Evolutionary conservation across 208 protist species (phyloP).

Genomic region (Crithidia fasciculata): DNA sequence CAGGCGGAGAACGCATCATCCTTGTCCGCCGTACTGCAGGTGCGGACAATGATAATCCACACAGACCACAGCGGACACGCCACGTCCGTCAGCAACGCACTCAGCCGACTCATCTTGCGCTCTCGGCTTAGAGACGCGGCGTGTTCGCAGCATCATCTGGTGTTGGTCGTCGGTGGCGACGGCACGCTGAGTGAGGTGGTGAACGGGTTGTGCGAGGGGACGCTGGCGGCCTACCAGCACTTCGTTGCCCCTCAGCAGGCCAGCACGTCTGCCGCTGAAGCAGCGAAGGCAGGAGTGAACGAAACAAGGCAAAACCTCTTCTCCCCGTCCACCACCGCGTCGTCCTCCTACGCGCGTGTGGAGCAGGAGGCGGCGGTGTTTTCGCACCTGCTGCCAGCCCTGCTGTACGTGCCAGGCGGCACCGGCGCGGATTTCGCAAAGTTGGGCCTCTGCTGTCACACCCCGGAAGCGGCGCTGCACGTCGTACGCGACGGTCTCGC

Average conservation of each 20-base stretch:
- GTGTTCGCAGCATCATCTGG: constrained; percentile 35
- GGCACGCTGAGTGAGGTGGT: constrained; percentile 83
- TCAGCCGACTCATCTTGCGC: constrained; percentile 25
- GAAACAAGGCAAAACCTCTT: too few species aligned
- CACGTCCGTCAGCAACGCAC: constrained; percentile 15
- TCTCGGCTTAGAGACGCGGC: constrained; percentile 13
- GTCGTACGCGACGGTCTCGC: constrained; percentile 29
- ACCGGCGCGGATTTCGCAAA: constrained; percentile 84
- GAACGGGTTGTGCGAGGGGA: constrained; percentile 72
- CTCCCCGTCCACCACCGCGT: not conserved
- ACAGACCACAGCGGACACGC: constrained; percentile 25
- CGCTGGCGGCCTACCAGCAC: constrained; percentile 34
- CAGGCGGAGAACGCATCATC: not conserved
- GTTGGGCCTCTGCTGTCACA: constrained; percentile 60
- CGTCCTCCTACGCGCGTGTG: constrained; percentile 39
- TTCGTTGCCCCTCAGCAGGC: not conserved
- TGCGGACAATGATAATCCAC: constrained; percentile 24
- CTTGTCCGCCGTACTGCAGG: not conserved
- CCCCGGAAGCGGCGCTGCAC: constrained; percentile 44
- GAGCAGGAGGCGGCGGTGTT: constrained; percentile 61
- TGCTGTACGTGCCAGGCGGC: constrained; percentile 71
- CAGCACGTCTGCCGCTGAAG: not conserved
- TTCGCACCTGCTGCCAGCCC: constrained; percentile 58
- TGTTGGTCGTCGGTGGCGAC: constrained; percentile 76
- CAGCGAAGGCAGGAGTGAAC: not conserved